phyloP scores from a whole-genome alignment of 139 green algal genomes.

The Ulvella scutata region DNA sequence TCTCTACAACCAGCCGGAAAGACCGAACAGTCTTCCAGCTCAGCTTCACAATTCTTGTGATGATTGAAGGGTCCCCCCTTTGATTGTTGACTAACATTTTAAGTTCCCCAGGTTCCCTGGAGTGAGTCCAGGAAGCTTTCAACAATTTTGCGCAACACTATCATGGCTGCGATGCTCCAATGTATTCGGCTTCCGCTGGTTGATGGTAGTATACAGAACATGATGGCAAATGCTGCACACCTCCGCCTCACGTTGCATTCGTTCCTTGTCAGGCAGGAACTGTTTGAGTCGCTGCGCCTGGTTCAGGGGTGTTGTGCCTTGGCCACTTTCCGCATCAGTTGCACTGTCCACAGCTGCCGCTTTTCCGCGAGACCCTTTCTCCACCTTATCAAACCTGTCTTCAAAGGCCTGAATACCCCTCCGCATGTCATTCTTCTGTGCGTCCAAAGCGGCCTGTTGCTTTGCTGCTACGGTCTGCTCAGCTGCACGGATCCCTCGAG shows the following conservation, averaged over 20 bases:
- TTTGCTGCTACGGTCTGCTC: conserved; percentile 18
- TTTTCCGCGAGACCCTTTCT: conserved; percentile 8
- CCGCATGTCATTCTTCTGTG: conserved; percentile 25
- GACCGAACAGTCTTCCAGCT: too few species aligned
- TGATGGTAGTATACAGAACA: too few species aligned
- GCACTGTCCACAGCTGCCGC: conserved; percentile 4
- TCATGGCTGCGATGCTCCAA: too few species aligned
- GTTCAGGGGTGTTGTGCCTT: conserved; percentile 22
- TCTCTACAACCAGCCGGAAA: too few species aligned
- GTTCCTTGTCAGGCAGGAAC: not conserved
- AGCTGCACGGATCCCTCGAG: conserved; percentile 42
- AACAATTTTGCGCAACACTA: too few species aligned
- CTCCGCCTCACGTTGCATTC: not conserved
- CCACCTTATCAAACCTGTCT: conserved; percentile 49
- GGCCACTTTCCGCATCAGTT: not conserved
- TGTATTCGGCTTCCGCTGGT: too few species aligned
- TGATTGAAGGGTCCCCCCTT: too few species aligned
- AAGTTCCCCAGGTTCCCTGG: too few species aligned
- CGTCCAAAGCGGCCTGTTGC: conserved; percentile 11
- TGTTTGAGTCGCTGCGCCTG: conserved; percentile 26
- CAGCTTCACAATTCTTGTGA: too few species aligned
- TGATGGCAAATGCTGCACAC: not conserved
- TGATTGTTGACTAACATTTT: too few species aligned
- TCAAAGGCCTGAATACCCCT: conserved; percentile 55
- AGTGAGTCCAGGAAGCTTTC: too few species aligned